Percentiles rank a stretch among this genome's conserved stretches.
These are phyloP conservation scores for Pecoramyces ruminantium DNA, from an alignment of 192 early-diverging fungal species.

Conservation along the genomic window DNA sequence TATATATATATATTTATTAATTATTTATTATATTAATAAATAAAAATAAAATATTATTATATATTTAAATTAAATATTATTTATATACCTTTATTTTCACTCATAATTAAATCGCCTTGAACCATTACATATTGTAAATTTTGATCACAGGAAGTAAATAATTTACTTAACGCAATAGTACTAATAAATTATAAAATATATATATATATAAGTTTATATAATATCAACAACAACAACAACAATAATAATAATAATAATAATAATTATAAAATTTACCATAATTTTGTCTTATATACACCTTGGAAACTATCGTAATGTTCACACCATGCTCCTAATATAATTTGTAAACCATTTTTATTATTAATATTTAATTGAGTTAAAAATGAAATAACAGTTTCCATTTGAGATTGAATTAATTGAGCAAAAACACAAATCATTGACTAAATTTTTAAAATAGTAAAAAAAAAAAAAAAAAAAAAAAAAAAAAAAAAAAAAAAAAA, in stretches of 20 bases:
- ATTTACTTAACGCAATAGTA: slow-evolving; percentile 55
- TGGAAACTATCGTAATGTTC: slow-evolving; percentile 66
- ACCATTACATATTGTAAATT: slow-evolving; percentile 46
- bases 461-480: neutral
- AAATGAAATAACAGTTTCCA: slow-evolving; percentile 53
- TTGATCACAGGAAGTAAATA: slow-evolving; percentile 50
- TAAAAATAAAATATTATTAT: too few relatives aligned
- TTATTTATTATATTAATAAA: too few relatives aligned
- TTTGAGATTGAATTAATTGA: slow-evolving; percentile 54
- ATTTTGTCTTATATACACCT: slow-evolving; percentile 69
- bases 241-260: too few relatives aligned
- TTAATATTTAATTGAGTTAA: slow-evolving; percentile 37
- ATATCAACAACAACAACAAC: too few relatives aligned
- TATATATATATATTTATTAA: too few relatives aligned
- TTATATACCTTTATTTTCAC: slow-evolving; percentile 9
- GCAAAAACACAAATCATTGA: slow-evolving; percentile 75
- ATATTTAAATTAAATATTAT: too few relatives aligned
- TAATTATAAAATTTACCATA: slow-evolving; percentile 24
- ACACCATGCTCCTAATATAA: slow-evolving; percentile 64
- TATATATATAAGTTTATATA: neutral
- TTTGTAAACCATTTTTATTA: slow-evolving; percentile 48
- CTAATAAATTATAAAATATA: slow-evolving; percentile 11
- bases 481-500: neutral
- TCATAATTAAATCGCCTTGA: slow-evolving; percentile 62
- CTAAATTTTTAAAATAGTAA: slow-evolving; percentile 11